phyloP scores from a whole-genome alignment of 2,329 filamentous ascomycete genomes.

The Aspergillus floridensis region DNA sequence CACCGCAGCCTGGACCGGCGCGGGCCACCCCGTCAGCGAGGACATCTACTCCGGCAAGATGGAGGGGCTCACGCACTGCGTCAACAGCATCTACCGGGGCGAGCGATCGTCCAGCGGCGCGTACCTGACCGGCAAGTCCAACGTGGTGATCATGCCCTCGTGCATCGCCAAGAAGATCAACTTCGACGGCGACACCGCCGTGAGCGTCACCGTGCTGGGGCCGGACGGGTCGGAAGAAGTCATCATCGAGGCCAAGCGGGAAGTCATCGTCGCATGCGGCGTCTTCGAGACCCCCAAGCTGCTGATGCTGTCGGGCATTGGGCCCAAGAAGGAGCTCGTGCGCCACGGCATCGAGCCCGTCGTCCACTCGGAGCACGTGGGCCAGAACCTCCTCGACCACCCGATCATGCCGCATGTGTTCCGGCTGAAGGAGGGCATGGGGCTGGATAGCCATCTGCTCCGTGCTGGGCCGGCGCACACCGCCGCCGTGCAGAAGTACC shows the following conservation, averaged over 20 bases:
- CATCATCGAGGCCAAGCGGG: neutral
- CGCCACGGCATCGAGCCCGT: neutral
- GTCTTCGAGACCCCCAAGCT: slow-evolving; percentile 6
- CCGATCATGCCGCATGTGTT: neutral
- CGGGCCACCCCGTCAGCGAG: neutral
- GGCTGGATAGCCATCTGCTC: neutral
- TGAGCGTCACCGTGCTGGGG: neutral
- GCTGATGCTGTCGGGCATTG: slow-evolving; percentile 6
- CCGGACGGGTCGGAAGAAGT: neutral
- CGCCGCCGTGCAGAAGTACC: slow-evolving; percentile 1
- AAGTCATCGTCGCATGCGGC: slow-evolving; percentile 4
- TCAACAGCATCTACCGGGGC: slow-evolving; percentile 1
- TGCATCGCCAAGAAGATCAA: neutral
- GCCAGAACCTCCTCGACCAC: neutral
- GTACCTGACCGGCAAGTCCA: neutral
- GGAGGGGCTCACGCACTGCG: slow-evolving; percentile 2
- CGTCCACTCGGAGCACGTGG: neutral
- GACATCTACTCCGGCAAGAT: slow-evolving; percentile 1
- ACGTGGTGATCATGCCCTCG: neutral
- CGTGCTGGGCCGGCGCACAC: neutral
- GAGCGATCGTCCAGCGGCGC: neutral
- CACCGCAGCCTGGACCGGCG: neutral
- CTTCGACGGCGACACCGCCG: neutral
- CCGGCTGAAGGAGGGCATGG: neutral
- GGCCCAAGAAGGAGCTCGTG: neutral